Conservation (phyloP, 495 filamentous ascomycete species). For the Aspergillus leporis region DNA sequence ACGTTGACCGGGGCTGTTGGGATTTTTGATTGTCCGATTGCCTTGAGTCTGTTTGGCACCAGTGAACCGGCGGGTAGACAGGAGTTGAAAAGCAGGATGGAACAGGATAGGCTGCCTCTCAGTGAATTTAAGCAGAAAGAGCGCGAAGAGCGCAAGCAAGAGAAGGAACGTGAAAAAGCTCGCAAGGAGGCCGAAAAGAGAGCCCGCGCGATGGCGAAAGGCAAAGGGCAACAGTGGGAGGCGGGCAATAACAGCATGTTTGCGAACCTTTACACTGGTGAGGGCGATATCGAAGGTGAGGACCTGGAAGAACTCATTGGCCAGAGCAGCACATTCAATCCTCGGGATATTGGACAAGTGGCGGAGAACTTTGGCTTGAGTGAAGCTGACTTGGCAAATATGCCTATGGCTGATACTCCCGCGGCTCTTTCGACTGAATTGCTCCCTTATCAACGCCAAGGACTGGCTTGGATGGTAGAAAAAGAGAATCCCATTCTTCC, state of each 20-base stretch:
- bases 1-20: slow-evolving; percentile 62
- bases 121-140: slow-evolving; percentile 38
- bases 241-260: slow-evolving; percentile 27
- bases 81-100: slow-evolving; percentile 59
- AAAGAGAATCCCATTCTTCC: slow-evolving; percentile 75
- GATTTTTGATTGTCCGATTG: slow-evolving; percentile 68
- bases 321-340: slow-evolving; percentile 68
- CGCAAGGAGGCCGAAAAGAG: slow-evolving; percentile 51
- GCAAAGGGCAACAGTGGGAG: slow-evolving; percentile 37
- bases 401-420: slow-evolving; percentile 75
- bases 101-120: slow-evolving; percentile 59
- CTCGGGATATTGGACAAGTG: slow-evolving; percentile 64
- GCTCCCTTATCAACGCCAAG: slow-evolving; percentile 81
- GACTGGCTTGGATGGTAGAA: slow-evolving; percentile 78
- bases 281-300: slow-evolving; percentile 29
- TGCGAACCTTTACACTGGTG: slow-evolving; percentile 34
- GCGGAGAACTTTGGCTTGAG: slow-evolving; percentile 67
- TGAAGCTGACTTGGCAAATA: slow-evolving; percentile 67
- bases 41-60: slow-evolving; percentile 66
- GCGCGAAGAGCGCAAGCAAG: slow-evolving; percentile 27
- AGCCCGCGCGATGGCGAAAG: slow-evolving; percentile 41
- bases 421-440: slow-evolving; percentile 60
- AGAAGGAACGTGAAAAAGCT: slow-evolving; percentile 43
- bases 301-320: slow-evolving; percentile 64
- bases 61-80: slow-evolving; percentile 49